Percentiles rank a stretch among this genome's conserved stretches.
These are phyloP conservation scores for Xylariaceae sp. DNA, from an alignment of 2,329 filamentous ascomycete species.

Conservation along the genomic window DNA sequence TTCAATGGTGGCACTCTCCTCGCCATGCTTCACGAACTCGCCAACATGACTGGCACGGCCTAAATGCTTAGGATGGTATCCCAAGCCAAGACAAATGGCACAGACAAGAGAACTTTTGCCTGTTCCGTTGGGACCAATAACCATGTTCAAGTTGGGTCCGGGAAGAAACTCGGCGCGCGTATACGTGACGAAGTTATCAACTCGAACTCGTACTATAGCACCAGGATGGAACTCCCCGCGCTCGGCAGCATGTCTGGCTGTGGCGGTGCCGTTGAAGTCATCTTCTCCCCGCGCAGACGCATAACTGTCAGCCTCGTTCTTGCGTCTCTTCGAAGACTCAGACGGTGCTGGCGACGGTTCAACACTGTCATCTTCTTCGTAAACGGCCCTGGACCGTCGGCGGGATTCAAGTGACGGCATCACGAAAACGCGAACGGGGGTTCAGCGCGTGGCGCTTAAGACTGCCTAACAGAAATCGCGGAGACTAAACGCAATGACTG, in stretches of 20 bases:
- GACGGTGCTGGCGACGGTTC: conserved; percentile 26
- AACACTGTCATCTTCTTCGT: conserved; percentile 36
- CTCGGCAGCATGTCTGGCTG: conserved; percentile 2
- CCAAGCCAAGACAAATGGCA: conserved; percentile 88
- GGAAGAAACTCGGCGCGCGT: conserved; percentile 85
- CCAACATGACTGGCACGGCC: conserved; percentile 79
- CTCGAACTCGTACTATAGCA: conserved; percentile 79
- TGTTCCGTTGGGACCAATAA: conserved; percentile 97
- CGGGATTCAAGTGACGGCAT: conserved; percentile 32
- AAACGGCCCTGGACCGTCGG: conserved; percentile 41
- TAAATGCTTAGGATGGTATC: conserved; percentile 74
- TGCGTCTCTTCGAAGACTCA: conserved; percentile 27
- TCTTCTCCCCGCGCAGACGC: conserved; percentile 16
- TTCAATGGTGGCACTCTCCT: conserved; percentile 72
- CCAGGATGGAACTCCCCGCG: conserved; percentile 57
- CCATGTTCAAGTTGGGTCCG: conserved; percentile 93
- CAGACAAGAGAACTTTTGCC: conserved; percentile 97
- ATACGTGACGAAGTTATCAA: conserved; percentile 93
- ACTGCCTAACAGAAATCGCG: not conserved
- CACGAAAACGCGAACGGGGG: not conserved
- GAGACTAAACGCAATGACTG: not conserved
- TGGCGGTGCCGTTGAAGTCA: conserved; percentile 16
- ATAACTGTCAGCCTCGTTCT: conserved; percentile 5
- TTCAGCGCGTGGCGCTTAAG: not conserved
- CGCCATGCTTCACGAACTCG: conserved; percentile 91